Base-by-base conservation (phyloP, 805 yeast genomes). In the Tanozyma kutaoensis region DNA sequence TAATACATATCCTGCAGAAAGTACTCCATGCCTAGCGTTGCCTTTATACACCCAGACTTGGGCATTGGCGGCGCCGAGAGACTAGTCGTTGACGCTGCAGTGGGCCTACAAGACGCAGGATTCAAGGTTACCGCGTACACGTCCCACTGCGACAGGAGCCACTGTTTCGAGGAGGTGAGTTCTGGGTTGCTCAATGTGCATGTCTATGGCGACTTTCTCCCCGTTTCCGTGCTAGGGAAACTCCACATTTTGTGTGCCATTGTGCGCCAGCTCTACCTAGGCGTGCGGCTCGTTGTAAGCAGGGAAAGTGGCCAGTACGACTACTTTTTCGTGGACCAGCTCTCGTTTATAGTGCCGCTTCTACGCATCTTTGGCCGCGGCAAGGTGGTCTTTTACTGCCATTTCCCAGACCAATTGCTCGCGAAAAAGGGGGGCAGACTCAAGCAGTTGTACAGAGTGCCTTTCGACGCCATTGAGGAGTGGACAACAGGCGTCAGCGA, bases 21-120 rank as follows among this genome's bases (percentile, higher is more conserved):
- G n/a, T n/a, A n/a, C n/a, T n/a, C n/a, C n/a, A n/a, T n/a, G n/a
- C n/a, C n/a, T n/a, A n/a, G n/a, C 17, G 7, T 88, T 20, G 95
- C 95, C 2, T 81, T 91, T 40, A 54, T 91, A 4, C 98, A 91
- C 46, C 98, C 98, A 0, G 98, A 91, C 53, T 56, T 91, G 28
- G 98, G 98, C 0, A 88, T 88, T 31, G 98, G 79, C 4, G 99
- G 99, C 4, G 99, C 99, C 1, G 99, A 91, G 47, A 63, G 99
- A 32, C 63, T 93, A n/a, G 85, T 91, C 2, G 95, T 91, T 1
- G 99, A 91, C 52, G 85, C 93, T 3, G 98, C 97, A 0, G 58
- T 84, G 3, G 94, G 95, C 0, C 55, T 91, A 15, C 84, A 88
- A 43, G 62, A 70, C 3, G 73, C 75, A 5, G 43, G 40, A 17